Evolutionary conservation across 2,329 filamentous ascomycete genomes (phyloP), one percentile per base, ranked within the genome.

Genomic region (Calycina marina): DNA sequence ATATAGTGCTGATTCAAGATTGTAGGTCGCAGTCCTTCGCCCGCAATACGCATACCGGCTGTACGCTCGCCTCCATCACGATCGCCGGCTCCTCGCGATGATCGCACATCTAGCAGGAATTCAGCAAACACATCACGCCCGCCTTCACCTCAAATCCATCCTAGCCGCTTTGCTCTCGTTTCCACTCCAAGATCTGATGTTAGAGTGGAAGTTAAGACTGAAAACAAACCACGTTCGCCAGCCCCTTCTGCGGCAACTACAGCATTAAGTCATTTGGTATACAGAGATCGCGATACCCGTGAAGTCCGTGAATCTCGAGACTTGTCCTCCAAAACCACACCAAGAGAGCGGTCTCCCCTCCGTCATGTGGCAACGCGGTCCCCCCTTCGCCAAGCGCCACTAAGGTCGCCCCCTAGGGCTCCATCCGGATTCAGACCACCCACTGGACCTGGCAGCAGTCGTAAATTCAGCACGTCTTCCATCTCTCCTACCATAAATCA

Each of bases 91-190:
- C 51, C 52, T 25, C 55, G 49, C 25, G 50, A 58, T 18, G 61
- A 60, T 24, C 61, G 65, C 31, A 58, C 60, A 25, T 69, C 66
- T 14, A 65, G 61, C 14, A 56, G 62, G 35, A 65, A 62, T 24
- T 76, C 72, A 6, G 62, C 56, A 13, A 71, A 65, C 13, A 72
- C 67, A 17, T 77, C 72, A 14, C 64, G 70, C 35, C 62, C 69
- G 30, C 74, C 73, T 6, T 77, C 73, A 4, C 73, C 73, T 11
- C 66, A 59, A 15, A 53, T 66, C 10, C 67, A 72, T 44, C 61
- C 63, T 11, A 72, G 70, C 41, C 61, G 67, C 42, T 48, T 59
- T 30, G 60, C 56, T 29, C 46, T 61, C 12, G 49, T 57, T 24
- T 42, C 57, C 38, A 45, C 52, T 12, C 41, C 52, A 35, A 42